These are phyloP conservation scores for Collybiopsis confluens DNA, from an alignment of 768 basidiomycete genomes.

Conservation along the genomic window DNA sequence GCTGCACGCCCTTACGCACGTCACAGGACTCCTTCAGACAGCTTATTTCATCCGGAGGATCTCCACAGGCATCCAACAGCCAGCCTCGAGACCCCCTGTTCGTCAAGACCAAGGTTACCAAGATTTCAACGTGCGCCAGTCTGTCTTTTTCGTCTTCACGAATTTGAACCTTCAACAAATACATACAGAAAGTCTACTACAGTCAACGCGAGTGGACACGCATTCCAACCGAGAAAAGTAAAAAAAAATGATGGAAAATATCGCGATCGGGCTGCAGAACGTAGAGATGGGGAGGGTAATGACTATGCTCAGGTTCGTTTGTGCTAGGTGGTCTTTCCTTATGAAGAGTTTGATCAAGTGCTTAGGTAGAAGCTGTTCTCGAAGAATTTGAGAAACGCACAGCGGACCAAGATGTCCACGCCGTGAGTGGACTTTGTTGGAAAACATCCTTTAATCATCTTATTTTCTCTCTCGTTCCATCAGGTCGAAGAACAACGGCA, in stretches of 20 bases:
- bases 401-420: constrained; percentile 51
- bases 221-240: constrained; percentile 80
- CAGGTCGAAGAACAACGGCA: constrained; percentile 72
- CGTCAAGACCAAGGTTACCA: too few relatives aligned
- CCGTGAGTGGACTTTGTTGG: constrained; percentile 30
- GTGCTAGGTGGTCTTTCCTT: too few relatives aligned
- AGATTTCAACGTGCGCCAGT: too few relatives aligned
- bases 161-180: constrained; percentile 1
- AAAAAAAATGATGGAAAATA: constrained; percentile 59
- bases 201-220: constrained; percentile 48
- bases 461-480: not conserved
- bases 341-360: too few relatives aligned
- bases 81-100: too few relatives aligned
- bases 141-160: not conserved
- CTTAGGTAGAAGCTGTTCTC: constrained; percentile 71
- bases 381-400: constrained; percentile 75
- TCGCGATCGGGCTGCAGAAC: constrained; percentile 73
- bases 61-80: too few relatives aligned
- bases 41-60: too few relatives aligned
- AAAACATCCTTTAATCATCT: not conserved
- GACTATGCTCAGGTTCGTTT: constrained; percentile 67
- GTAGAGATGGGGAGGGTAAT: constrained; percentile 58
- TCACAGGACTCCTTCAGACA: too few relatives aligned
- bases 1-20: too few relatives aligned
- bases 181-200: constrained; percentile 20